phyloP scores from a whole-genome alignment of 371 early-diverging fungal species.

The Actinomortierella ambigua region DNA sequence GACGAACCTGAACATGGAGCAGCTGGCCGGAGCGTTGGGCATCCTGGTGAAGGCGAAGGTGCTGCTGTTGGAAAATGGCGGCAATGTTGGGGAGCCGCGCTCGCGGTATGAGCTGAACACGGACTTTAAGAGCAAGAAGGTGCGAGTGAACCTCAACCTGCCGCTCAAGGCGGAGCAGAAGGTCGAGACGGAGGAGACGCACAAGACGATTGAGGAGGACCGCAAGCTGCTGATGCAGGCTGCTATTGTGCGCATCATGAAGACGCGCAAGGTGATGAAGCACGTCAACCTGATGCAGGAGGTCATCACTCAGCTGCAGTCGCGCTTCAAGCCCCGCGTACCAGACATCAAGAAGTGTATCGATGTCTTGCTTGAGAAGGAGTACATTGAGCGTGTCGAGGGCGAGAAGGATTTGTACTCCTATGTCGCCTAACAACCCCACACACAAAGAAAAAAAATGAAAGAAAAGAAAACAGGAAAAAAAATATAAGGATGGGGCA shows the following conservation, averaged over 20 bases:
- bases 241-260: slow-evolving; percentile 97
- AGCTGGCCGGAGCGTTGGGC: slow-evolving; percentile 71
- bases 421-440: slow-evolving; percentile 89
- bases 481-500: no score
- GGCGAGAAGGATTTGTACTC: slow-evolving; percentile 86
- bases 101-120: slow-evolving; percentile 76
- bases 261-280: slow-evolving; percentile 92
- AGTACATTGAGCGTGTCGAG: slow-evolving; percentile 91
- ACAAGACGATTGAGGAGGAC: slow-evolving; percentile 88
- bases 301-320: slow-evolving; percentile 85
- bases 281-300: slow-evolving; percentile 88
- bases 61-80: slow-evolving; percentile 55
- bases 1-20: slow-evolving; percentile 76
- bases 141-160: slow-evolving; percentile 84
- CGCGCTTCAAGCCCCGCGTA: slow-evolving; percentile 91
- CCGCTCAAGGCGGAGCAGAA: slow-evolving; percentile 86
- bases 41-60: slow-evolving; percentile 86
- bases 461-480: no score
- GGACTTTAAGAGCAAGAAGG: slow-evolving; percentile 89
- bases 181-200: slow-evolving; percentile 86
- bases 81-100: slow-evolving; percentile 55
- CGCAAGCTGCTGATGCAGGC: slow-evolving; percentile 93
- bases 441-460: neutral
- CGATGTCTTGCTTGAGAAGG: slow-evolving; percentile 92
- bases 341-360: slow-evolving; percentile 96